A percentile compares a stretch with the other conserved stretches of the same genome.
phyloP scores from a whole-genome alignment of 148 eudicot species.

The Nyssa sinensis region DNA sequence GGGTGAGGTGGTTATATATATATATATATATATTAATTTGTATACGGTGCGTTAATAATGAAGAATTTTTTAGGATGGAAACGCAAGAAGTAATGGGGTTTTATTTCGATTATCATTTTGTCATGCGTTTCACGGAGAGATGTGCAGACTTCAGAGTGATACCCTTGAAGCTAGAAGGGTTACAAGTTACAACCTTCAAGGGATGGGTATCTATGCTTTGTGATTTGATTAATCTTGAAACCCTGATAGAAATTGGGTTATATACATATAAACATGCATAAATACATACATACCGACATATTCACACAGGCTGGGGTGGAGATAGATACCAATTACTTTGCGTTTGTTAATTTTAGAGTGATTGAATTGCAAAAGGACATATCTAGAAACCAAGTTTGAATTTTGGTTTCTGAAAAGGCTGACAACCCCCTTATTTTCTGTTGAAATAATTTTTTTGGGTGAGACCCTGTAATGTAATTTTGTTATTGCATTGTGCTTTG shows the following conservation, averaged over 20 bases:
- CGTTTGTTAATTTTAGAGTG: too few relatives aligned
- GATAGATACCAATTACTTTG: neutral
- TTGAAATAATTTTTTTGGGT: too few relatives aligned
- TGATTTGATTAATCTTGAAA: too few relatives aligned
- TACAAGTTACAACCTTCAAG: neutral
- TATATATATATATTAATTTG: too few relatives aligned
- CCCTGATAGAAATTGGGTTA: neutral
- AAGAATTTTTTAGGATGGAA: too few relatives aligned
- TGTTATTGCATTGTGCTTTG: neutral
- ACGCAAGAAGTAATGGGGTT: too few relatives aligned
- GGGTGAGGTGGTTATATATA: neutral
- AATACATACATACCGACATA: neutral
- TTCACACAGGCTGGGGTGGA: too few relatives aligned
- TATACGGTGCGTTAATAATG: too few relatives aligned
- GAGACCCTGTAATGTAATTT: too few relatives aligned
- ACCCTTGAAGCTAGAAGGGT: too few relatives aligned
- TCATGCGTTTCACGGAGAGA: neutral
- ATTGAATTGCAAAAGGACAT: neutral
- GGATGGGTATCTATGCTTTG: neutral
- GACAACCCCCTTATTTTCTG: neutral
- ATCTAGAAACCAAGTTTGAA: neutral
- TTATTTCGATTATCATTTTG: neutral
- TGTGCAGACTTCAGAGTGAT: too few relatives aligned
- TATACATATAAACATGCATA: neutral
- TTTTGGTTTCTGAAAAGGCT: neutral